Base-by-base conservation (phyloP, 768 basidiomycete species). In the Kwoniella botswanensis region DNA sequence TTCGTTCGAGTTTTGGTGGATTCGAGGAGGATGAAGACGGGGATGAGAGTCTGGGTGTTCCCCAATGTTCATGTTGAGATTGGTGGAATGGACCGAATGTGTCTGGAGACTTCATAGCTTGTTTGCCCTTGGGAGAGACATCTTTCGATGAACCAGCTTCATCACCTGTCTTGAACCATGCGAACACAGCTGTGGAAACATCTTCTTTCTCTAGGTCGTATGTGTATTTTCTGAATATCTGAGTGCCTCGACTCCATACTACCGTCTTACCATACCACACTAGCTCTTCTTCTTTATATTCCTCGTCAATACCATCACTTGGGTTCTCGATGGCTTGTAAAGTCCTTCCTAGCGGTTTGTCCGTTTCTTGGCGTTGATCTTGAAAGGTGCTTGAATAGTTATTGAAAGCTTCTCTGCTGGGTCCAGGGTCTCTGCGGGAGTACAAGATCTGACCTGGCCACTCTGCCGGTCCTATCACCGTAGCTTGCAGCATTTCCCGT, bases 211-310 rank as follows among this genome's bases (percentile, higher is more conserved):
- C 76, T 6, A 71, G 63, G 0, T 78, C 76, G 59, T 79, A 84
- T 6, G 79, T 76, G 55, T 73, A 84, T 26, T 76, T 73, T 44
- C 80, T 69, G 44, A 75, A 76, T 9, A 84, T 53, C 56, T 80
- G 57, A 11, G 72, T 56, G 17, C 81, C 79, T 56, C 72, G 53
- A 43, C 75, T 79, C 82, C 83, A 84, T 12, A 84, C 71, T 29
- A 84, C 72, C 6, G 67, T 76, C 22, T 67, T 68, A 1, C 59
- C 76, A 7, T 63, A 80, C 84, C 84, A 84, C 7, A 73, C 79
- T 3, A 84, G 75, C 71, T 82, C 78, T 62, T 84, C 83, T 43
- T 77, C 77, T 12, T 65, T 44, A 17, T 63, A 63, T 24, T 43
- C 62, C 13, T 18, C 42, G 24, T 70, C 65, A 26, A 15, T 9